Base-by-base conservation (phyloP, 768 basidiomycete genomes). In the Agaricus blazei region DNA sequence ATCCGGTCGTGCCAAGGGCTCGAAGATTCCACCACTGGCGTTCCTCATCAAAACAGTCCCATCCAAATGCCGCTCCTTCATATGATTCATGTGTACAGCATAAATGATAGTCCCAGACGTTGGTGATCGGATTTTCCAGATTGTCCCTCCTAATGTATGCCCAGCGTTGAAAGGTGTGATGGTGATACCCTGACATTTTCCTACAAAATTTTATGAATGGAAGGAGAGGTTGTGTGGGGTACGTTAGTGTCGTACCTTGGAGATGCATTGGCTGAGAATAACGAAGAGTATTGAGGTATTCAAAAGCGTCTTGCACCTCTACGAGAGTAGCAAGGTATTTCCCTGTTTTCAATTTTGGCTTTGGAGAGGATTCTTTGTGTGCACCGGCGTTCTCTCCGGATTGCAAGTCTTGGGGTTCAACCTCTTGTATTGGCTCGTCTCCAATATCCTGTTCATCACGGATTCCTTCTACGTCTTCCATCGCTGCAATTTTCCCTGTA, bases 101-200 rank as follows among this genome's bases (percentile, higher is more conserved):
- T 99, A 98, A 26, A 98, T 75, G 34, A 98, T 88, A 3, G 97
- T 98, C 3, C 95, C 96, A 9, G 92, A 91, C 0, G 94, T 93
- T 2, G 97, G 94, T 0, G 95, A 98, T n/a, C 97, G 86, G 58
- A 99, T 89, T 67, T 98, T 98, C 94, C 94, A 98, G 59, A 99
- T 90, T 4, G 95, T 93, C 43, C 96, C 97, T 58, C 97, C 97
- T 14, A 99, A 80, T 0, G 92, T 92, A 68, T 98, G 95, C 0
- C 96, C 97, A 11, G 93, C 89, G 63, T 90, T 88, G 71, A 94
- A 97, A 1, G 97, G 93, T 15, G 94, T 95, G 59, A 99, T 90
- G 1, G 93, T 95, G 63, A 95, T 73, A 15, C 92, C 92, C 67
- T 94, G 90, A 64, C 90, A 92, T 75, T 93, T 91, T 49, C 93